Base-by-base conservation (phyloP, 495 filamentous ascomycete genomes). In the Terfezia boudieri region DNA sequence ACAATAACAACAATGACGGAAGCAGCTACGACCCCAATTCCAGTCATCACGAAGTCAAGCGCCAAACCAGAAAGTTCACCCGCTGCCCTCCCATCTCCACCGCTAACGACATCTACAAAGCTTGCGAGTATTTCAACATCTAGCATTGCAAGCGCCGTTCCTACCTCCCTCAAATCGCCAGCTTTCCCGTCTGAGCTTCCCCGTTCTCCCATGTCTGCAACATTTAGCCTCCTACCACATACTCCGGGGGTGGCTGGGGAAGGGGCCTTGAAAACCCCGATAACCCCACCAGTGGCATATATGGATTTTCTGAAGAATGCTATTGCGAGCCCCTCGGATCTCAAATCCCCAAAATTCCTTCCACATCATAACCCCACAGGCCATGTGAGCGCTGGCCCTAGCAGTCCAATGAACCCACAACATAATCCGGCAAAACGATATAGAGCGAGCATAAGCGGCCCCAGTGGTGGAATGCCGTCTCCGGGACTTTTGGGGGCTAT, bases 201-300 rank as follows among this genome's bases (percentile, higher is more conserved):
- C 5, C 56, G 63, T 61, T 66, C 62, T 16, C 62, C 62, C 36
- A 49, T 66, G 36, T 56, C 49, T 12, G 63, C 57, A n/a, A 62
- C 61, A 43, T 64, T 64, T 38, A 57, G 55, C 11, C 54, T 35
- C 5, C 37, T 17, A 46, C 37, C 37, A 9, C 35, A 14, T 41
- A 32, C 41, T 62, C 17, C 61, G 55, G 17, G 57, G 49, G 37
- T 58, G 55, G 26, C 26, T 0, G 26, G 26, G 26, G 61, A 61
- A 32, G 61, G 55, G 22, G 58, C 55, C n/a, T 52, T 64, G 36
- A 79, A 79, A 61, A 94, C 87, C 3, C 89, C 88, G 50, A 92
- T 96, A 69, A 90, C 83, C n/a, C 88, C 89, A 32, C 89, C 89
- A 2, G 71, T 74, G 5, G 86, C 89, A 53, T 96, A 96, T 64